phyloP scores from a whole-genome alignment of 1,284 basidiomycete species.

The Cutaneotrichosporon dermatis region DNA sequence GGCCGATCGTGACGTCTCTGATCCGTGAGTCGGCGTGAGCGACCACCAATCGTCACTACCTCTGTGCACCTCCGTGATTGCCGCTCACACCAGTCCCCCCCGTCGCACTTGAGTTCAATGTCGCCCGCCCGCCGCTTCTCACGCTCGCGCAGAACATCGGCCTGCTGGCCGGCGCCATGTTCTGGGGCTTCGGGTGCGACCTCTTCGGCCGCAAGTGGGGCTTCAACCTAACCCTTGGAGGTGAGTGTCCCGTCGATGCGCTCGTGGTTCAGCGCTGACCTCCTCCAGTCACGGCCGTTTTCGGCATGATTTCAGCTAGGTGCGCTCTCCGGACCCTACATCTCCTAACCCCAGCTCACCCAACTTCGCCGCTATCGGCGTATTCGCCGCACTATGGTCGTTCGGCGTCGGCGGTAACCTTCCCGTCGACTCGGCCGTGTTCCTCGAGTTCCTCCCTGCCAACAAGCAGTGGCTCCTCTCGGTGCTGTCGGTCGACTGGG shows the following conservation, averaged over 20 bases:
- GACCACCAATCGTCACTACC: not conserved
- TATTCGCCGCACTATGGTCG: slow-evolving; percentile 59
- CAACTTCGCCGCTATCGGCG: slow-evolving; percentile 56
- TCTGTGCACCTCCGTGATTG: not conserved
- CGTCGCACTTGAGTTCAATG: slow-evolving; percentile 52
- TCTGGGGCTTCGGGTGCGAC: slow-evolving; percentile 54
- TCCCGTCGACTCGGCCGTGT: slow-evolving; percentile 58
- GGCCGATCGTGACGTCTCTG: slow-evolving; percentile 31
- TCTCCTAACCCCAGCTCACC: slow-evolving; percentile 36
- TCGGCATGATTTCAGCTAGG: slow-evolving; percentile 58
- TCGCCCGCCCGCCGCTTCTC: slow-evolving; percentile 33
- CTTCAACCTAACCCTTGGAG: slow-evolving; percentile 60
- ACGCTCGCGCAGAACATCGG: slow-evolving; percentile 38
- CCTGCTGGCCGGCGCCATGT: slow-evolving; percentile 36
- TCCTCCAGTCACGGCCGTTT: slow-evolving; percentile 53
- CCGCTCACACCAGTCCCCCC: slow-evolving; percentile 47
- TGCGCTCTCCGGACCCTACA: not conserved
- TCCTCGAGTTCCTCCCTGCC: slow-evolving; percentile 57
- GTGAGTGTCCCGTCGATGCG: not conserved
- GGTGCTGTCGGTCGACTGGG: slow-evolving; percentile 63
- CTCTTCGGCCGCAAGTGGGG: slow-evolving; percentile 55
- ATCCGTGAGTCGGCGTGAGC: slow-evolving; percentile 2
- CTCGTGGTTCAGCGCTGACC: not conserved
- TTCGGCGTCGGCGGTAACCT: slow-evolving; percentile 62
- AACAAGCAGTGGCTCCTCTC: slow-evolving; percentile 58